A percentile compares a stretch with the other conserved stretches of the same genome.
Conservation (phyloP, 768 basidiomycete genomes). For the Leccinum ochraceum region DNA sequence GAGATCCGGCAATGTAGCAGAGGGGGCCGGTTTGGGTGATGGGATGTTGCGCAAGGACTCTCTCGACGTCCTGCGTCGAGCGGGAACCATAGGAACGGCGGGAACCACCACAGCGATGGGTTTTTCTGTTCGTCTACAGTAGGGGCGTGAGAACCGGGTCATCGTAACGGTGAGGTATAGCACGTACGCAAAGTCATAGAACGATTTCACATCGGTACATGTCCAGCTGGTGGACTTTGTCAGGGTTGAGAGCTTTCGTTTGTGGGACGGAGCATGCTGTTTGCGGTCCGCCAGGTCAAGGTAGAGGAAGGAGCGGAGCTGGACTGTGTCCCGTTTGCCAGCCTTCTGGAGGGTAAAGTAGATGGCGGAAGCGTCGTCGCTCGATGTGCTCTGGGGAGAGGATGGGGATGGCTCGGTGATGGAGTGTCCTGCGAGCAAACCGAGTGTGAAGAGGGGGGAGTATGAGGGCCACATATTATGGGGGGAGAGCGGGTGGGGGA, state of each 20-base stretch:
- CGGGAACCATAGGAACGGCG: slow-evolving; percentile 5
- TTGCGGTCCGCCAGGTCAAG: slow-evolving; percentile 64
- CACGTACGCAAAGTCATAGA: slow-evolving; percentile 17
- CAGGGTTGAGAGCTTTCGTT: slow-evolving; percentile 34
- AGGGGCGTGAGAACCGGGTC: slow-evolving; percentile 1
- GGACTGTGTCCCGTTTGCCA: slow-evolving; percentile 36
- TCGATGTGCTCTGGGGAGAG: slow-evolving; percentile 1
- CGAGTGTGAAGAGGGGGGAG: slow-evolving; percentile 66
- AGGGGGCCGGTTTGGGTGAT: slow-evolving; percentile 62
- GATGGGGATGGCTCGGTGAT: not conserved
- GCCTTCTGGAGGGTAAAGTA: slow-evolving; percentile 48
- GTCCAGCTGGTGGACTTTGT: slow-evolving; percentile 36
- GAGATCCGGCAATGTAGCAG: slow-evolving; percentile 48
- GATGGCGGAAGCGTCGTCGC: slow-evolving; percentile 39
- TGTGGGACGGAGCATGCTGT: slow-evolving; percentile 40
- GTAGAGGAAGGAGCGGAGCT: slow-evolving; percentile 63
- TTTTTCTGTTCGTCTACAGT: slow-evolving; percentile 28
- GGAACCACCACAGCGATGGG: slow-evolving; percentile 20
- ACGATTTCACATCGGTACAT: slow-evolving; percentile 15
- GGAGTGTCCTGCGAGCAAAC: slow-evolving; percentile 45
- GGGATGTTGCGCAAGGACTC: slow-evolving; percentile 52
- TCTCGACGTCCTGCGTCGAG: slow-evolving; percentile 37
- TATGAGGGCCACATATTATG: slow-evolving; percentile 36
- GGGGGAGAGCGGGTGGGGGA: not conserved
- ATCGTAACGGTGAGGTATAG: not conserved